Base-by-base conservation (phyloP, 202 grass and related monocot species). In the Schoenoplectus tabernaemontani region DNA sequence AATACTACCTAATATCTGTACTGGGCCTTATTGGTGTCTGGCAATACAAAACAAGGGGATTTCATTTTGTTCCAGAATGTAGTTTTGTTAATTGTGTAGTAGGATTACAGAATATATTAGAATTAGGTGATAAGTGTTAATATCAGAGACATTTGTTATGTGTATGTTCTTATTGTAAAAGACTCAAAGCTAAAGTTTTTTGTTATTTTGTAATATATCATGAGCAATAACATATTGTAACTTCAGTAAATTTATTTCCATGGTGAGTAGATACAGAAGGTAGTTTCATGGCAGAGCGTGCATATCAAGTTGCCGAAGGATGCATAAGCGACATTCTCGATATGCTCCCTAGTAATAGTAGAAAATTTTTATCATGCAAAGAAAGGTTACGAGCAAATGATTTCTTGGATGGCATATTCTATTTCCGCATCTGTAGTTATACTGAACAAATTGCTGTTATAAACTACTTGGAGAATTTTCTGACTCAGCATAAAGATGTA, bases 371-470 rank as follows among this genome's bases (percentile, higher is more conserved):
- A 83, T 78, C 81, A 48, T 72, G 78, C 70, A 48, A 83, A 80
- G 82, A 83, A 74, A 87, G 65, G 75, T n/a, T 98, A 78, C 86
- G 89, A 84, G 87, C 88, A 39, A 86, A 92, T 80, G 51, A 61
- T 82, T 98, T 95, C 78, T 82, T 98, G 17, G 81, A 82, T 73
- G 86, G 88, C 54, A 98, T 98, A 48, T 98, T 89, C 79, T 98
- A 98, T 82, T 98, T 98, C 80, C 81, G 88, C 59, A 85, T 98
- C 76, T 98, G 95, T 83, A 98, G 95, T 86, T 98, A 95, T 78
- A 92, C 96, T 0, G 91, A 98, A 86, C 96, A 98, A 86, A 95
- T 95, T 88, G 96, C 96, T 38, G 86, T 81, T 30, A 91, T 91
- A 90, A 98, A 95, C 81, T 92, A 95, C 81, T 51, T 98, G 66